Base-by-base conservation (phyloP, 2,329 filamentous ascomycete genomes). In the Coniella vitis region DNA sequence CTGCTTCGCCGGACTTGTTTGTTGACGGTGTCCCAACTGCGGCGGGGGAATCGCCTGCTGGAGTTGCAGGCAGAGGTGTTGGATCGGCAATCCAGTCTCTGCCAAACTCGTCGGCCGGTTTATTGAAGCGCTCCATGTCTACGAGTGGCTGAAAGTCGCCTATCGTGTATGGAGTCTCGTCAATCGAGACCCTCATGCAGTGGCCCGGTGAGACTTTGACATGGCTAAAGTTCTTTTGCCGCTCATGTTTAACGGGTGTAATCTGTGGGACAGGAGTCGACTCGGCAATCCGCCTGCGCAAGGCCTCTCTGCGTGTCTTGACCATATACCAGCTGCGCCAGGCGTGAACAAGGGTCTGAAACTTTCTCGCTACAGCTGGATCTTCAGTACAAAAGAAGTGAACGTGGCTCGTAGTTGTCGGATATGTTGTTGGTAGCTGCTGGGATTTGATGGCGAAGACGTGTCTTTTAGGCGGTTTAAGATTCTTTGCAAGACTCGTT, bases 251-350 rank as follows among this genome's bases (percentile, higher is more conserved):
- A 41, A 60, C 49, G 3, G 56, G 49, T 7, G 57, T 50, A 21
- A 62, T 61, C 45, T 65, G 63, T 10, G 62, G 61, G 5, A 59
- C 49, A 17, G 58, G 21, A 21, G 34, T 22, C 31, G 38, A 59
- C n/a, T 54, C 60, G 54, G 55, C 60, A 31, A 49, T 57, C 52
- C 61, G 64, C 52, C 48, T 58, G 45, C 55, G 59, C 49, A 46
- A 56, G 22, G 51, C 60, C 54, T 57, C 63, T 41, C 58, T 60
- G 42, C 45, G 48, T 14, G 44, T 32, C 20, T 87, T 83, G 38
- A 88, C 85, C 7, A 96, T 69, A 60, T 95, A 95, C 89, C 90
- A 95, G 64, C 87, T 94, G 51, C 91, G 80, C 90, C 90, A 96
- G 35, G 69, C 70, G 54, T 95, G 89, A 1, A 95, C 75, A 20